These are phyloP conservation scores for Hericium coralloides DNA, from an alignment of 768 basidiomycete species.

Conservation along the genomic window DNA sequence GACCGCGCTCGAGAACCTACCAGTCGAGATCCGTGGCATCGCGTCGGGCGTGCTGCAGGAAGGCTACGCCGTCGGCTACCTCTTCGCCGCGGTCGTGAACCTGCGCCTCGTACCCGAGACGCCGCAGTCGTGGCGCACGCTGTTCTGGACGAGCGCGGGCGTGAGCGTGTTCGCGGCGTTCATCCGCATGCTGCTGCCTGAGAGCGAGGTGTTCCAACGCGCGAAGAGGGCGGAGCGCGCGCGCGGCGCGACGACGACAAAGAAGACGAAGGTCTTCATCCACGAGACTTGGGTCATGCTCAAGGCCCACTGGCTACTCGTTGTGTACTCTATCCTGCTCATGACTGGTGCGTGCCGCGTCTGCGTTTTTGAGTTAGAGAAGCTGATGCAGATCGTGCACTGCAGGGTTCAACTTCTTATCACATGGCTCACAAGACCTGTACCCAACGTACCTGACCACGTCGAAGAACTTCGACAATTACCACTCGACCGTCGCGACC, in stretches of 20 bases:
- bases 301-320: conserved; percentile 71
- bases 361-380: background rate
- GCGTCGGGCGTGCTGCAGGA: conserved; percentile 82
- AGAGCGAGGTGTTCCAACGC: conserved; percentile 64
- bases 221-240: conserved; percentile 48
- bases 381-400: background rate
- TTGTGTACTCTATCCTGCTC: conserved; percentile 76
- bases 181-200: conserved; percentile 62
- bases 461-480: conserved; percentile 25
- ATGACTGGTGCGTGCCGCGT: conserved; percentile 43
- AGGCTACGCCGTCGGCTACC: conserved; percentile 83
- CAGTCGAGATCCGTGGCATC: conserved; percentile 78
- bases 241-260: conserved; percentile 23
- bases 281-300: conserved; percentile 70
- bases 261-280: conserved; percentile 66
- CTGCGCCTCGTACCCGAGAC: conserved; percentile 42
- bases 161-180: conserved; percentile 62
- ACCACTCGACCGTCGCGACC: conserved; percentile 31
- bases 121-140: conserved; percentile 46
- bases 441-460: conserved; percentile 33
- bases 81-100: conserved; percentile 79
- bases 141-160: conserved; percentile 78
- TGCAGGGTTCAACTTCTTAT: conserved; percentile 42
- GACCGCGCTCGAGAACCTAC: conserved; percentile 84
- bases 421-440: conserved; percentile 37